phyloP scores from a whole-genome alignment of 225 moss, liverwort and hornwort species.

The Sphagnum tenellum region DNA sequence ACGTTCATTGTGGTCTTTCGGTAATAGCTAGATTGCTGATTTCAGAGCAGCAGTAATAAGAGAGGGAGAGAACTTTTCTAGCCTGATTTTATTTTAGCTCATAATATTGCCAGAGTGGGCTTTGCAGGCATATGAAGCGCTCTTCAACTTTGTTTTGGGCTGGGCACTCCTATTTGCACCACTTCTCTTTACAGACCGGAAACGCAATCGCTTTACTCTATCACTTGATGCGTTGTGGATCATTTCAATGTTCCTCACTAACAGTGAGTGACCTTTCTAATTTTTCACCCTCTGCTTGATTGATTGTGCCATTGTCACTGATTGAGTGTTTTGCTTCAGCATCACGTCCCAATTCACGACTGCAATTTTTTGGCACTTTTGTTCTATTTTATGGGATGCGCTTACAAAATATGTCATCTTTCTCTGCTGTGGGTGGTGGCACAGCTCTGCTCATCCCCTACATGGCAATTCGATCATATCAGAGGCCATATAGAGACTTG shows the following conservation, averaged over 20 bases:
- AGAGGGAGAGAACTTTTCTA: neutral
- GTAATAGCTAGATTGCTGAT: too few species aligned
- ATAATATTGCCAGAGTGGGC: neutral
- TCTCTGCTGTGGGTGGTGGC: neutral
- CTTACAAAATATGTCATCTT: too few species aligned
- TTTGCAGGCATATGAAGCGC: slow-evolving; percentile 66
- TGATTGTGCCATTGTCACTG: neutral
- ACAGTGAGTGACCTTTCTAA: slow-evolving; percentile 36
- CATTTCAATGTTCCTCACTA: slow-evolving; percentile 82
- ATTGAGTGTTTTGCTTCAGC: neutral
- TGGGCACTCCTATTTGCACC: slow-evolving; percentile 90
- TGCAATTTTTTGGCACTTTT: neutral
- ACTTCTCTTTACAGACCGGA: slow-evolving; percentile 82
- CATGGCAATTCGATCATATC: slow-evolving; percentile 71
- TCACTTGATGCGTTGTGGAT: slow-evolving; percentile 75
- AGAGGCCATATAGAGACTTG: slow-evolving; percentile 2
- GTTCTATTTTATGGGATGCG: neutral
- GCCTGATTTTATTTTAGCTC: too few species aligned
- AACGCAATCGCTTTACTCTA: slow-evolving; percentile 56
- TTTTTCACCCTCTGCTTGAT: too few species aligned
- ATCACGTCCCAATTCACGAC: neutral
- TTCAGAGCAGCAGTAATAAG: too few species aligned
- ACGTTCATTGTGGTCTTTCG: too few species aligned
- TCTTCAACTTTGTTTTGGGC: slow-evolving; percentile 86
- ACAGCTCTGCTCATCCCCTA: slow-evolving; percentile 85